Evolutionary conservation across 495 filamentous ascomycete species (phyloP), one percentile per base, ranked within the genome.

Genomic region (Aeminium ludgeri): DNA sequence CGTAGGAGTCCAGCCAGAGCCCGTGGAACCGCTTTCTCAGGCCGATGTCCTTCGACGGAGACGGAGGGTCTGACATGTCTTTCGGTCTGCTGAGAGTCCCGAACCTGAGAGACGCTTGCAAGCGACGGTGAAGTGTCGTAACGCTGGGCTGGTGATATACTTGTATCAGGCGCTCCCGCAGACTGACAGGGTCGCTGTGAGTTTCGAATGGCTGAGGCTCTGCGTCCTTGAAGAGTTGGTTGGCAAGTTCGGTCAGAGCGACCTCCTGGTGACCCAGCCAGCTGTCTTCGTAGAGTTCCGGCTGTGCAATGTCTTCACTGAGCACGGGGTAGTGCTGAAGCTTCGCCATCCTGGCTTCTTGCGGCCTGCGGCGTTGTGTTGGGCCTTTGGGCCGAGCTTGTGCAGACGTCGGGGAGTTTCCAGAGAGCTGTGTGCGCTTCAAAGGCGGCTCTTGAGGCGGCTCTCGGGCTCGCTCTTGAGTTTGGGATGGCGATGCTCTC

Each of bases 251-350:
- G 3, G 71, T 68, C 20, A 81, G 65, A 10, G 70, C 66, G 20
- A 68, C 60, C 45, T 81, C 76, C 46, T 79, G 73, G 41, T 78
- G 65, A 11, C 58, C 60, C 25, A 80, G 70, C 76, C 75, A 80
- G 35, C 70, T 57, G 16, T 78, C 74, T 47, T 79, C 73, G 48
- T 78, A 80, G 51, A 80, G 60, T 40, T 69, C 64, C 16, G 73
- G 59, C 23, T 67, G 64, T 0, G 59, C 48, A 19, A 79, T 63
- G 43, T 74, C 61, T 41, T 80, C 71, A 0, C 54, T 43, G 10
- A 79, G 56, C 29, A 74, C 45, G 7, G 72, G 68, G 46, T 73
- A 76, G 32, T 66, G 55, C 4, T 57, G 43, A 5, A 52, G 51
- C 10, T 30, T 39, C 4, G 41, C 10, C 6, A 30, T 27, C 20